These are phyloP conservation scores for Annona squamosa DNA, from an alignment of 164 flowering plant species.

Conservation along the genomic window DNA sequence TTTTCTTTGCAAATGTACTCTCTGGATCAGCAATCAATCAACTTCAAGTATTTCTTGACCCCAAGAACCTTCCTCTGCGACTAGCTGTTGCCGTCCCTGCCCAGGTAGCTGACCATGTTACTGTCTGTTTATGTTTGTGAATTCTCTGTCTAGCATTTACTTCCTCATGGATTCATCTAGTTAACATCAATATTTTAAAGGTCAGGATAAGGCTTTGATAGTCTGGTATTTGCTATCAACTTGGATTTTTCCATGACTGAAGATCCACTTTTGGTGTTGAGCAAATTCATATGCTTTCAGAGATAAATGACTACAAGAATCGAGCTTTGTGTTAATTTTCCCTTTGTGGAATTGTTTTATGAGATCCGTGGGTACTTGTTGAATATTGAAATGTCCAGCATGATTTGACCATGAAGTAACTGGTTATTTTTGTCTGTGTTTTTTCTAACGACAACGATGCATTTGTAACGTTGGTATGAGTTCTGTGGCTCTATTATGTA, in stretches of 20 bases:
- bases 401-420: too few relatives aligned
- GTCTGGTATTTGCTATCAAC: too few relatives aligned
- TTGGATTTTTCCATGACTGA: too few relatives aligned
- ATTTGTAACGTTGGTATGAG: background rate
- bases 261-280: too few relatives aligned
- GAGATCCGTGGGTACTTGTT: too few relatives aligned
- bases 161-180: background rate
- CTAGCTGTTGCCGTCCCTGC: conserved; percentile 80
- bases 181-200: background rate
- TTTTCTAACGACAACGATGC: background rate
- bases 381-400: too few relatives aligned
- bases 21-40: conserved; percentile 62
- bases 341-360: too few relatives aligned
- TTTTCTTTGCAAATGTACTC: conserved; percentile 81
- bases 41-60: conserved; percentile 51
- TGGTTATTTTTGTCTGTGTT: too few relatives aligned
- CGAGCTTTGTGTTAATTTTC: too few relatives aligned
- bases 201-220: background rate
- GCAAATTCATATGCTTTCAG: too few relatives aligned
- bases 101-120: conserved; percentile 43
- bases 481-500: background rate
- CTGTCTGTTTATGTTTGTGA: background rate
- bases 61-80: conserved; percentile 51
- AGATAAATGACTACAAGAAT: too few relatives aligned
- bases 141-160: background rate